Base-by-base conservation (phyloP, 2,329 filamentous ascomycete species). In the Helotiales sp. region DNA sequence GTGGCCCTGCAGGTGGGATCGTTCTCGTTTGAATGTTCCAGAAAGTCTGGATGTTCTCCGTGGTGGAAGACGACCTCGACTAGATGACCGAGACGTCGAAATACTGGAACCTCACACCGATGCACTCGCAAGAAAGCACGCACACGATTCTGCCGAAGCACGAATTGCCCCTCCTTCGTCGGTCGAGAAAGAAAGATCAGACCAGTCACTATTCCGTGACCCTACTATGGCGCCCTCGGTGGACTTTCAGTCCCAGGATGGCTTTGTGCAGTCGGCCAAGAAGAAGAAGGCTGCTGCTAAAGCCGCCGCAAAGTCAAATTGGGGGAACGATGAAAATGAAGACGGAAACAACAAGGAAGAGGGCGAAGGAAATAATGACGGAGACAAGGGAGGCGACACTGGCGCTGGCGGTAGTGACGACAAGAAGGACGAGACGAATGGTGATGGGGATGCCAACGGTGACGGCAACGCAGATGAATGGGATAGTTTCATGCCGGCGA, bases 181-280 rank as follows among this genome's bases (percentile, higher is more conserved):
- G 5, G 60, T 46, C 38, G 33, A 62, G 40, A 57, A 60, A 50
- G 33, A 52, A 57, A 44, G 22, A 44, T 48, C 59, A 31, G 61
- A 64, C 33, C 54, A 63, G 36, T 67, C 72, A 65, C 65, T 83
- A 5, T 72, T 84, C 31, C 62, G 63, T 38, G 79, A 83, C 62
- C 79, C 79, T n/a, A 73, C 70, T 34, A 72, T 74, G 64, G 70
- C 73, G 36, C 68, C 74, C 19, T 72, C 75, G 29, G 74, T 90
- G 51, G 85, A 90, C 67, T 83, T 89, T 57, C 75, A 76, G 22
- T 82, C 78, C 25, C 73, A 79, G 52, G 76, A 82, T 40, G 81
- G 77, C 49, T 83, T 78, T 73, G 76, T 77, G 52, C 79, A 87
- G 67, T 79, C 77, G 34, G 79, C 74, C 2, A 79, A 81, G 63